Evolutionary conservation across 257 asterid species (phyloP), one percentile per base, ranked within the genome.

Genomic region (Catharanthus roseus): DNA sequence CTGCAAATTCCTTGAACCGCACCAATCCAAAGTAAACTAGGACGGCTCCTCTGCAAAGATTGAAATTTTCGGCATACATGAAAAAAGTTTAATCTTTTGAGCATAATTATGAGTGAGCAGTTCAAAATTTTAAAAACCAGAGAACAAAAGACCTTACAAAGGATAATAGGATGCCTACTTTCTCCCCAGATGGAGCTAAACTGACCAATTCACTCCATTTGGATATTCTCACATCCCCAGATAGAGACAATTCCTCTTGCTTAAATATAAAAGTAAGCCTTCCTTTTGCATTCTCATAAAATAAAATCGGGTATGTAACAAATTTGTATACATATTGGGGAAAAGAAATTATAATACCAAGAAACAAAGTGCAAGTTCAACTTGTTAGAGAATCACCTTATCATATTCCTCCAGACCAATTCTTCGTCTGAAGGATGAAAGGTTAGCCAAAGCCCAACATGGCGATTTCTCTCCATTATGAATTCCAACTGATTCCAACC

Each of bases 401-500:
- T 85, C 86, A 75, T 91, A 89, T 36, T 85, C 87, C 78, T 87
- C 89, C 33, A 85, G 75, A 67, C 97, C 96, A 38, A 89, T 50
- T 78, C 69, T 84, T 74, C 85, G 89, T 82, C 72, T 77, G 72
- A 89, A 86, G 31, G 92, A 89, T 5, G 86, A 83, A 21, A 95
- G 86, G 78, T 88, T 81, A 26, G 93, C 83, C 80, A 91, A 77
- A 4, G 99, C 90, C 86, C 87, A 75, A 77, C 97, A 95, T 6
- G 97, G 95, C 69, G 88, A 77, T 77, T 82, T 95, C 70, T 86
- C 91, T 56, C 99, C 97, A 64, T 89, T 95, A 69, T 91, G 99
- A 1, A 97, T 91, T 81, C 88, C 97, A 34, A 95, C 79, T 67
- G 89, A 87, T 75, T 91, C 93, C 69, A 85, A 70, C 54, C 80